Evolutionary conservation across 768 basidiomycete species (phyloP), one percentile per base, ranked within the genome.

Genomic region (Pisolithus sp.): DNA sequence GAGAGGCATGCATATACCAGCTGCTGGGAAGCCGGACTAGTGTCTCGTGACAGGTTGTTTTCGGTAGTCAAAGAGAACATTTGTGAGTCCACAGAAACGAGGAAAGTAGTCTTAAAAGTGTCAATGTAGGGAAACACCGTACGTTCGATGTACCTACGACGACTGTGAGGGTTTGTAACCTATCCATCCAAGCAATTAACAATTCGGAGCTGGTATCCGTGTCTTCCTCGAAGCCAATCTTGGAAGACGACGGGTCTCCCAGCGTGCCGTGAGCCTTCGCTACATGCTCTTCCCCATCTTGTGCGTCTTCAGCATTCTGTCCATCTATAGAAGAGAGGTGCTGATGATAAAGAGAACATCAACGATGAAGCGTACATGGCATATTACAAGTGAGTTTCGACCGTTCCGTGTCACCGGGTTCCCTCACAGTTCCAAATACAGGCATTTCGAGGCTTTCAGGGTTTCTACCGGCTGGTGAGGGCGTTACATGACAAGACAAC

Each of bases 1-100:
- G 64, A 40, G 43, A 68, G 62, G 48, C 62, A 64, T 12, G 59
- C 31, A 53, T 68, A 66, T 21, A 69, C 48, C 15, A 68, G 26
- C 23, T 68, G 57, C 34, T 59, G 61, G 17, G 56, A 30, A 1
- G 48, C n/a, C 0, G 24, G 21, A 40, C 53, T 41, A 5, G 57
- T 2, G 21, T 57, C 13, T 13, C 34, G 1, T 12, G 56, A 59
- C 3, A 60, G 56, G 7, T 59, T 53, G 5, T 62, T 68, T 23
- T 63, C 52, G 21, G 60, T 53, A 34, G 60, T 66, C 48, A 68
- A 43, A 37, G 60, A 48, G 47, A 69, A 69, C 9, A 68, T 55
- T 17, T 52, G 21, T 15, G 60, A 68, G 4, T 66, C 66, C 49
- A 64, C 59, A 3, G 66, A 53, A 7, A 64, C 49, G 46, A 68